Conservation (phyloP, 2,329 filamentous ascomycete genomes). For the Rosellinia necatrix region DNA sequence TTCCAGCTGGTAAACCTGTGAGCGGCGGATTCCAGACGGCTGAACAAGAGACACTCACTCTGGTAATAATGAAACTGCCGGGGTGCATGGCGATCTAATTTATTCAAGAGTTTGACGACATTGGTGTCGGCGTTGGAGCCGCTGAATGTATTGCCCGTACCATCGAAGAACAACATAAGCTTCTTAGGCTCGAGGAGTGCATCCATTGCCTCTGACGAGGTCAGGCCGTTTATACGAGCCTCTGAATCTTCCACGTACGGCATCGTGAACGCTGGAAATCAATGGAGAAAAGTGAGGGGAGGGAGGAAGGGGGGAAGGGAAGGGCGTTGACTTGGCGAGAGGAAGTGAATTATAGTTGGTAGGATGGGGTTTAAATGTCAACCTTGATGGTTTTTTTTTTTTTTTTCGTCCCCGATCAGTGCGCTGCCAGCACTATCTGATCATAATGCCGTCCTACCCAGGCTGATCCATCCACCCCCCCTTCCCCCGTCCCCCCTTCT, state of each 20-base stretch:
- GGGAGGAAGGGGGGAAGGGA: background rate
- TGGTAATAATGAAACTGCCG: slow-evolving; percentile 57
- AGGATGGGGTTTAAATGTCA: slow-evolving; percentile 1
- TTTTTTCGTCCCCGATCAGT: slow-evolving; percentile 1
- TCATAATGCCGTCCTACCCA: background rate
- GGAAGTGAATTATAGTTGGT: background rate
- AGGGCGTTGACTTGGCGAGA: background rate
- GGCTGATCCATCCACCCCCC: slow-evolving; percentile 2
- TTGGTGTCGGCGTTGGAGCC: slow-evolving; percentile 57
- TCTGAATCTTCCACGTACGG: too few species aligned
- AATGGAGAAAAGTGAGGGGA: too few species aligned
- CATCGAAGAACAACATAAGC: slow-evolving; percentile 54
- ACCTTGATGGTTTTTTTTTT: background rate
- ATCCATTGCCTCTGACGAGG: background rate
- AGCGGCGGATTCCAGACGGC: background rate
- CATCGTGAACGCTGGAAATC: too few species aligned
- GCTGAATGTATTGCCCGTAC: slow-evolving; percentile 53
- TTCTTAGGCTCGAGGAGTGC: slow-evolving; percentile 36
- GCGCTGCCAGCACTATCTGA: background rate
- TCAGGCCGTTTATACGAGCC: background rate
- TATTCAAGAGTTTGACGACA: slow-evolving; percentile 55
- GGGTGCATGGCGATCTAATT: slow-evolving; percentile 50
- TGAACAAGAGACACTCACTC: slow-evolving; percentile 37
- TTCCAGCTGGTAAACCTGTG: slow-evolving; percentile 45
- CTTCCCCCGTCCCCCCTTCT: too few species aligned